phyloP scores from a whole-genome alignment of 1,284 basidiomycete genomes.

The Neolentinus lepideus region DNA sequence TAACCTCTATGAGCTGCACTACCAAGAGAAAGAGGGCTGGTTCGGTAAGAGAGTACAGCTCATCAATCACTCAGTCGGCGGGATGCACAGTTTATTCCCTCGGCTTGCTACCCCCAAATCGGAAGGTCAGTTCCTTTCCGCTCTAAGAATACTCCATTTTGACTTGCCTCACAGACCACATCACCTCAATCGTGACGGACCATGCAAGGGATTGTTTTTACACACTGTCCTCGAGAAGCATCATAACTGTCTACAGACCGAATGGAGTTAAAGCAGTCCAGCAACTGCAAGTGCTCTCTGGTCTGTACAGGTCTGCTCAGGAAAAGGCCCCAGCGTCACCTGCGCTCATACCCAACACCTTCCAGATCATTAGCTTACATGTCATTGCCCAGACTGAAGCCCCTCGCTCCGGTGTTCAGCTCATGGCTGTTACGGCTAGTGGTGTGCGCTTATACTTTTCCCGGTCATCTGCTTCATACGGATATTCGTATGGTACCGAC shows the following conservation, averaged over 20 bases:
- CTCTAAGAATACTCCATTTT: not conserved
- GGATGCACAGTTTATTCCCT: constrained; percentile 69
- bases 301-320: constrained; percentile 62
- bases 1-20: constrained; percentile 89
- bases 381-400: constrained; percentile 57
- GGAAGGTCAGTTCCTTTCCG: constrained; percentile 43
- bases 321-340: constrained; percentile 73
- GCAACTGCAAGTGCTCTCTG: constrained; percentile 60
- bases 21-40: constrained; percentile 90
- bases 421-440: constrained; percentile 76
- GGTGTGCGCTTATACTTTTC: constrained; percentile 80
- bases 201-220: constrained; percentile 64
- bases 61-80: constrained; percentile 73
- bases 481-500: constrained; percentile 29
- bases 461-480: constrained; percentile 37
- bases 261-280: constrained; percentile 56
- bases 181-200: constrained; percentile 64
- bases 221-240: constrained; percentile 61
- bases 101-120: constrained; percentile 48
- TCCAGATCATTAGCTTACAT: constrained; percentile 60
- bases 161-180: constrained; percentile 46
- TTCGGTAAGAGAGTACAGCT: constrained; percentile 82
- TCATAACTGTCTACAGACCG: constrained; percentile 63
- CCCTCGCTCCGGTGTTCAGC: constrained; percentile 50
- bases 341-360: constrained; percentile 58